phyloP scores from a whole-genome alignment of 768 basidiomycete species.

The Kwoniella dejecticola region DNA sequence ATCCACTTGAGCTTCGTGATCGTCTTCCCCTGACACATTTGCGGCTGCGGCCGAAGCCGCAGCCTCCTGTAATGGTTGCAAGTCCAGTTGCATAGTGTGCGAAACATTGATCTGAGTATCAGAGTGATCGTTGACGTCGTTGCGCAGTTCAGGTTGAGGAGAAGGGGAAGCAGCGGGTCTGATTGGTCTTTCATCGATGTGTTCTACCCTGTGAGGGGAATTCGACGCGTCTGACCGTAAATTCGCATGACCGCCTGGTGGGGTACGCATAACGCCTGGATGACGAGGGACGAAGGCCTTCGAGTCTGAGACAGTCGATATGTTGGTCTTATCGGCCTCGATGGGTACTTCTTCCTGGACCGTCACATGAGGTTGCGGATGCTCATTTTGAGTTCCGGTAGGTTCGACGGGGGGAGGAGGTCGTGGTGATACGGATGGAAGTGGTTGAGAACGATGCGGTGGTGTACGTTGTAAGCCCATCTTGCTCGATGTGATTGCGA shows the following conservation, averaged over 20 bases:
- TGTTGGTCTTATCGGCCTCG: constrained; percentile 6
- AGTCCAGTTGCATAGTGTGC: not conserved
- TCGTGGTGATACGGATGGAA: constrained; percentile 4
- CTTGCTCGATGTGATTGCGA: no score
- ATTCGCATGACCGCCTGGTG: constrained; percentile 10
- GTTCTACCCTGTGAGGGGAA: not conserved
- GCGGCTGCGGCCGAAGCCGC: not conserved
- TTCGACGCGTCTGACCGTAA: not conserved
- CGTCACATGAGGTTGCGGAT: not conserved
- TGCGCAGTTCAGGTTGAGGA: not conserved
- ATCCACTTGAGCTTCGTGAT: not conserved
- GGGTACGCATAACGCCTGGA: constrained; percentile 35
- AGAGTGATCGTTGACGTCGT: not conserved
- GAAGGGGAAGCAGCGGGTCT: constrained; percentile 13
- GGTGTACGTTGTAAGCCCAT: constrained; percentile 43
- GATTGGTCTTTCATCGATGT: constrained; percentile 19
- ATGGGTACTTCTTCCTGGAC: not conserved
- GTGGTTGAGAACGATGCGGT: constrained; percentile 17
- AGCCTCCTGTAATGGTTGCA: no score
- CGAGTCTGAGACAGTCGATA: constrained; percentile 8
- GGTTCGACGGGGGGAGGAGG: not conserved
- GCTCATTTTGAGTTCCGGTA: not conserved
- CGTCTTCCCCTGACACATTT: not conserved
- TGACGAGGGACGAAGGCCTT: constrained; percentile 31
- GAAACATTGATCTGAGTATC: not conserved